Evolutionary conservation across 1,284 basidiomycete species (phyloP), one percentile per base, ranked within the genome.

Genomic region (Fomitopsis palustris): DNA sequence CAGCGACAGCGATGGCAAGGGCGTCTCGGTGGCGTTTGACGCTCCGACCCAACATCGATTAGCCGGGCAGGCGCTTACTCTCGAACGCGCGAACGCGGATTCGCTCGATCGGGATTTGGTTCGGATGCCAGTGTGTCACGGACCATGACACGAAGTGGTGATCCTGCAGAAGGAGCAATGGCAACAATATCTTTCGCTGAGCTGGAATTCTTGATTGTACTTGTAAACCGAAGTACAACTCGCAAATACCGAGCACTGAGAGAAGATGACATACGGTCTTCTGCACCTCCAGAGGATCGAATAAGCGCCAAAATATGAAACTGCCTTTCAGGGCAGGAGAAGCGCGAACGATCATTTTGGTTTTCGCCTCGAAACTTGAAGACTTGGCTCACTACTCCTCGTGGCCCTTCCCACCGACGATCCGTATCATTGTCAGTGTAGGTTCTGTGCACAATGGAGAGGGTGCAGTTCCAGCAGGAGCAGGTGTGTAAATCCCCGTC

Each of bases 381-480:
- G 4, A 25, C 33, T 14, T 25, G 4, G 14, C 33, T 25, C 21
- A 16, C 17, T 7, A 14, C 25, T 17, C 27, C 19, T 43, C 35
- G 39, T 3, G 6, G 17, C 33, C 2, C 37, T 25, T 5, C 29
- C 35, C 35, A 37, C 35, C 10, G n/a, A 27, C n/a, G 23, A 4
- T 16, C 19, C 16, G n/a, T 2, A 4, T 39, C 8, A 21, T 14
- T 23, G 6, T 10, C 17, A 3, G 25, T 33, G 10, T 14, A 1
- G 8, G 31, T 12, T 27, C 2, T 41, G 38, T 25, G 2, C 33
- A 19, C 37, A 54, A 96, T 96, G 94, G 94, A 97, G 81, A 85
- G 94, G 64, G 95, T 97, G 0, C 92, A 96, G 67, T 96, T 92
- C 69, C 88, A 96, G 77, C 92, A 96, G 73, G 95, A 97, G 87